Evolutionary conservation across 2,329 filamentous ascomycete genomes (phyloP).

Genomic region (Myotisia sp.): DNA sequence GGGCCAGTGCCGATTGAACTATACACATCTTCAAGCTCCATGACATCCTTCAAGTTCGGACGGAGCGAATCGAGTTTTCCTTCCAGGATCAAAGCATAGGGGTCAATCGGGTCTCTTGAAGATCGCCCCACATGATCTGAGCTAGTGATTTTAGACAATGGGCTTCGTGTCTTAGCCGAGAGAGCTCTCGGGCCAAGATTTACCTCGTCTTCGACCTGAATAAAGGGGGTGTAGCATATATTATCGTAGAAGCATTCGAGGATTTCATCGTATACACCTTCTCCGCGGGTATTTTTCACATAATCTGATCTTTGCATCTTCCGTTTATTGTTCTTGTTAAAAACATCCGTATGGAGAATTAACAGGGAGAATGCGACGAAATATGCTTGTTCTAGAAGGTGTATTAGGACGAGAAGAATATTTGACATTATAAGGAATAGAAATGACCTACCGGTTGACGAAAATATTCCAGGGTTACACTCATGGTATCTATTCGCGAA

Average conservation of each 20-base stretch:
- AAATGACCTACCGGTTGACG: conserved; percentile 45
- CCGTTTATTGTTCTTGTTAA: conserved; percentile 99
- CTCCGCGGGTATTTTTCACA: conserved; percentile 81
- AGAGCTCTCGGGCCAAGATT: conserved; percentile 56
- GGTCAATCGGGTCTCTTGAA: conserved; percentile 76
- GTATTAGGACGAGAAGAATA: not conserved
- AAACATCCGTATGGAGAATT: conserved; percentile 95
- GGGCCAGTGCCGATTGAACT: conserved; percentile 65
- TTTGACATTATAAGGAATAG: conserved; percentile 1
- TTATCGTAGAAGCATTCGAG: conserved; percentile 97
- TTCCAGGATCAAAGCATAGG: conserved; percentile 87
- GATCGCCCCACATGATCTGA: conserved; percentile 51
- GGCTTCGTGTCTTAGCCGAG: conserved; percentile 56
- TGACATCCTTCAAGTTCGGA: conserved; percentile 79
- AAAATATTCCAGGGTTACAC: conserved; percentile 93
- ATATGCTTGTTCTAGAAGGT: conserved; percentile 64
- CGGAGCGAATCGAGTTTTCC: conserved; percentile 69
- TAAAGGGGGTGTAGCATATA: conserved; percentile 94
- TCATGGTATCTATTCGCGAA: conserved; percentile 96
- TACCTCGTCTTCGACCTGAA: conserved; percentile 86
- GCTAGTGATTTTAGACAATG: conserved; percentile 51
- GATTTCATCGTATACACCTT: conserved; percentile 86
- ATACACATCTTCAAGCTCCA: conserved; percentile 84
- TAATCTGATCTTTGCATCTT: conserved; percentile 98
- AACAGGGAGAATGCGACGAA: conserved; percentile 94